Conservation (phyloP, 108 stramenopile genomes). For the Aurantiochytrium sp. region DNA sequence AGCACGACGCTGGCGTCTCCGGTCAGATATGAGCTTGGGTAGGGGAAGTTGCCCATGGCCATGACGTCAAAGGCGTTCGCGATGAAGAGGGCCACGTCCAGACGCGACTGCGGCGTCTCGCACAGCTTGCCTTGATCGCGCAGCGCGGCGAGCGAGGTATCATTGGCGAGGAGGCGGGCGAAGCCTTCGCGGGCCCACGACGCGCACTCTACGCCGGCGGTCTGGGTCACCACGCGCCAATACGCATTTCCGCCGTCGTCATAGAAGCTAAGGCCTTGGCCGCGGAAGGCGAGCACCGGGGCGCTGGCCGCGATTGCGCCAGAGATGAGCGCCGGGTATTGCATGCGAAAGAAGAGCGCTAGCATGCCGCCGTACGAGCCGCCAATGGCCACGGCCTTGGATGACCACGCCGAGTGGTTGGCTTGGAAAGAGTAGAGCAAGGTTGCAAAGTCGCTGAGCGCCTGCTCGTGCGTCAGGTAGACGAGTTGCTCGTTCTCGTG, state of each 20-base stretch:
- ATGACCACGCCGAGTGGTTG: conserved; percentile 24
- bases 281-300: conserved; percentile 50
- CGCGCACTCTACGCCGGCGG: background rate
- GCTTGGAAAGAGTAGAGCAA: conserved; percentile 54
- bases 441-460: conserved; percentile 74
- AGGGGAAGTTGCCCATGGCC: conserved; percentile 57
- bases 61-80: conserved; percentile 42
- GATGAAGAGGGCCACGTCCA: background rate
- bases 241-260: background rate
- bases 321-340: conserved; percentile 73
- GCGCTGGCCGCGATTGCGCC: conserved; percentile 79
- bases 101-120: background rate
- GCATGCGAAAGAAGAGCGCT: conserved; percentile 71
- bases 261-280: background rate
- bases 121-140: background rate
- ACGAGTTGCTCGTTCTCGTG: background rate
- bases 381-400: conserved; percentile 67
- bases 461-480: conserved; percentile 48
- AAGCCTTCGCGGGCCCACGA: background rate
- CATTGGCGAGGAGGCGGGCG: background rate
- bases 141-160: background rate
- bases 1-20: background rate
- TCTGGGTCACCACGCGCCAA: background rate
- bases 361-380: conserved; percentile 94
- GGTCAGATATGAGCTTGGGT: conserved; percentile 38